A percentile compares a stretch with the other conserved stretches of the same genome.
Evolutionary conservation across 2,329 filamentous ascomycete genomes (phyloP).

Genomic region (Fusarium sulawesiense): DNA sequence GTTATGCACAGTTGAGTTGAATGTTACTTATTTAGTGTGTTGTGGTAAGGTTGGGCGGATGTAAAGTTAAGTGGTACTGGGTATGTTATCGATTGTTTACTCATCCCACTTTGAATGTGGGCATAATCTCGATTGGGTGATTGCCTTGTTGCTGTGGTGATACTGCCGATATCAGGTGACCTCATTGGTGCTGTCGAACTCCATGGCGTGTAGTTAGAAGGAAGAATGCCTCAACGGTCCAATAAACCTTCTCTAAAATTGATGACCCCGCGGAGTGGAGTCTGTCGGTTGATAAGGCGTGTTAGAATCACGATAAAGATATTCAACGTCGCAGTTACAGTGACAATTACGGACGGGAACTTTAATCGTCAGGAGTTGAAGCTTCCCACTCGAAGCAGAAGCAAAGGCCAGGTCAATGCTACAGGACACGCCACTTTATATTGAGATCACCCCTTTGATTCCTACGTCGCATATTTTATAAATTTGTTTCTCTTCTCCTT

Average conservation of each 20-base stretch:
- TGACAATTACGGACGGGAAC: not conserved
- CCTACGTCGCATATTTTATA: not conserved
- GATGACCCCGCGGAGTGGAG: slow-evolving; percentile 42
- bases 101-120: slow-evolving; percentile 30
- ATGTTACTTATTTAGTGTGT: slow-evolving; percentile 33
- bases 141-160: slow-evolving; percentile 23
- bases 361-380: slow-evolving; percentile 27
- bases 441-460: slow-evolving; percentile 24
- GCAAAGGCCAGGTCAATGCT: slow-evolving; percentile 25
- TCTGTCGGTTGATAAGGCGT: slow-evolving; percentile 31
- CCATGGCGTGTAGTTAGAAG: slow-evolving; percentile 30
- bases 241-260: slow-evolving; percentile 27
- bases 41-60: slow-evolving; percentile 4
- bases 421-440: slow-evolving; percentile 38
- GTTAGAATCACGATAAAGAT: slow-evolving; percentile 40
- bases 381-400: slow-evolving; percentile 35
- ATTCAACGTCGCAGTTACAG: slow-evolving; percentile 28
- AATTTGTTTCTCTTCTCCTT: slow-evolving; percentile 2
- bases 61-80: slow-evolving; percentile 26
- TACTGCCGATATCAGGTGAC: slow-evolving; percentile 34
- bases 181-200: not conserved
- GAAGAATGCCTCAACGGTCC: not conserved
- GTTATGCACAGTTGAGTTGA: slow-evolving; percentile 21
- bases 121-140: slow-evolving; percentile 1
- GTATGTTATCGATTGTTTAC: slow-evolving; percentile 42